Conservation (phyloP, 2,329 filamentous ascomycete genomes). For the Sordariomycetes sp. region DNA sequence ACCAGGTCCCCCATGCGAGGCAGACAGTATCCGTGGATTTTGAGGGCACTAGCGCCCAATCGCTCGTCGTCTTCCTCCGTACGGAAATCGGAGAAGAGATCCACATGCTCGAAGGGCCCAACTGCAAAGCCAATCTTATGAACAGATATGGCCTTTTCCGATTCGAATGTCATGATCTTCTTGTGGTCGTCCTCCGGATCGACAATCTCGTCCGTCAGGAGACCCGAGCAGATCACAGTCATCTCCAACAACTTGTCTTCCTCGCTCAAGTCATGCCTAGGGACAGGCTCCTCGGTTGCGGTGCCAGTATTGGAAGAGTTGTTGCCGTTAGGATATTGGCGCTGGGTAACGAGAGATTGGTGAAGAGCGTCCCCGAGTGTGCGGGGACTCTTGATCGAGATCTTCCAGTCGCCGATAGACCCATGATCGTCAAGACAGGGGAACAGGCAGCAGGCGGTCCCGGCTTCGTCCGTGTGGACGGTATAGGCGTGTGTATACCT, state of each 20-base stretch:
- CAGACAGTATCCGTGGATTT: conserved; percentile 84
- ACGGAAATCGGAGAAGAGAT: conserved; percentile 74
- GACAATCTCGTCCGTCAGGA: conserved; percentile 70
- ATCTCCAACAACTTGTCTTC: conserved; percentile 86
- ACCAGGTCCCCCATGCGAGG: conserved; percentile 75
- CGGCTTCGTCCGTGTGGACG: conserved; percentile 66
- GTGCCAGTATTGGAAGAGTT: conserved; percentile 14
- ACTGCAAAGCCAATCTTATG: conserved; percentile 90
- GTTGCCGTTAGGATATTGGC: conserved; percentile 5
- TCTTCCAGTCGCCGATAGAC: conserved; percentile 74
- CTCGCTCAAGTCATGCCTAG: conserved; percentile 41
- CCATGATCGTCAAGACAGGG: conserved; percentile 84
- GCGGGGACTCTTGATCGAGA: conserved; percentile 76
- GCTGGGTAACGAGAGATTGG: conserved; percentile 32
- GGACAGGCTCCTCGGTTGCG: conserved; percentile 22
- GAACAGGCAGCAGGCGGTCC: conserved; percentile 77
- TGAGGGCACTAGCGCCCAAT: conserved; percentile 76
- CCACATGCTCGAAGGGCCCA: conserved; percentile 89
- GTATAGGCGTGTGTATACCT: conserved; percentile 91
- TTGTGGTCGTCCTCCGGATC: conserved; percentile 69
- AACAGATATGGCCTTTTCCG: conserved; percentile 64
- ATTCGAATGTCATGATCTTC: conserved; percentile 80
- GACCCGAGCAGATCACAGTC: conserved; percentile 82
- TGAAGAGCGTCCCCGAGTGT: conserved; percentile 71
- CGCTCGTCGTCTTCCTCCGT: conserved; percentile 88